These are phyloP conservation scores for Capsella rubella DNA, from an alignment of 441 rosid genomes.

Conservation along the genomic window DNA sequence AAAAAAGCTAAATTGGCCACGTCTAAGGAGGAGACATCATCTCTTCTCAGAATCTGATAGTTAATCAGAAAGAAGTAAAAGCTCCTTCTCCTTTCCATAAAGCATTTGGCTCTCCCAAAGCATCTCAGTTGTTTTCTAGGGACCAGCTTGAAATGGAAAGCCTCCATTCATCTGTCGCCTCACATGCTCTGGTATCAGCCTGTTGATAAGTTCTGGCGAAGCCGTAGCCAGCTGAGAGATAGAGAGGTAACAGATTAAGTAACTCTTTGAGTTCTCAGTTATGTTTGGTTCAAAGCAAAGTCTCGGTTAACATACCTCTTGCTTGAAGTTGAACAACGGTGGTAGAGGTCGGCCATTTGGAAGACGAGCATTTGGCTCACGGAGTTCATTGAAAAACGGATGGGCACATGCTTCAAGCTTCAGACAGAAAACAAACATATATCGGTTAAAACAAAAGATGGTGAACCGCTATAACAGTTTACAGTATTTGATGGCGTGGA, in stretches of 20 bases:
- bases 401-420: constrained; percentile 77
- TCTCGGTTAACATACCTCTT: constrained; percentile 44
- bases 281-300: constrained; percentile 6
- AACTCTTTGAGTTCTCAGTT: background rate
- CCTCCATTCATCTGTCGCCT: constrained; percentile 52
- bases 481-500: background rate
- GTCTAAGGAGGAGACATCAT: constrained; percentile 29
- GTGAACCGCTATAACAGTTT: background rate
- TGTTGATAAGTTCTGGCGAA: constrained; percentile 64
- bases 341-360: constrained; percentile 65
- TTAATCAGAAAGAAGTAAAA: constrained; percentile 30
- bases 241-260: background rate
- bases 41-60: constrained; percentile 28
- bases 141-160: constrained; percentile 48
- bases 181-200: constrained; percentile 69
- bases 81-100: constrained; percentile 19
- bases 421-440: constrained; percentile 17
- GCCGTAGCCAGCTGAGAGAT: constrained; percentile 57
- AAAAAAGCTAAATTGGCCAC: constrained; percentile 29
- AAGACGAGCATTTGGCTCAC: constrained; percentile 72
- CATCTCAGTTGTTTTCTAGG: constrained; percentile 36
- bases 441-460: background rate
- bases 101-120: constrained; percentile 6
- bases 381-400: constrained; percentile 77
- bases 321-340: constrained; percentile 63